phyloP scores from a whole-genome alignment of 495 filamentous ascomycete genomes.

The Rostrohypoxylon terebratum region DNA sequence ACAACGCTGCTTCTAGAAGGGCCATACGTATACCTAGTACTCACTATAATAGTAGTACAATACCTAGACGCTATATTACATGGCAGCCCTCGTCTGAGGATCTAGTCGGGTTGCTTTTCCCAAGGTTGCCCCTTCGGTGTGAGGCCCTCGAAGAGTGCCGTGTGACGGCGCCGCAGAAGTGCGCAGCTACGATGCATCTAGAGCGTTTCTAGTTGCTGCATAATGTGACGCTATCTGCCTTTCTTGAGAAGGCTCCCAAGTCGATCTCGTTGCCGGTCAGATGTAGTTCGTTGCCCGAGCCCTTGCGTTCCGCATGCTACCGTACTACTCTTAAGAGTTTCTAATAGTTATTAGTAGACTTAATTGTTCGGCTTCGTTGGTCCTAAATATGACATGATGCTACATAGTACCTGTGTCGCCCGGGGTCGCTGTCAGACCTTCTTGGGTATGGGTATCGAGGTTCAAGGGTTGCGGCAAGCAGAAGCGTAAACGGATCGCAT shows the following conservation, averaged over 20 bases:
- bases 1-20: slow-evolving; percentile 43
- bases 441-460: not conserved
- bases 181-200: slow-evolving; percentile 18
- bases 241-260: slow-evolving; percentile 31
- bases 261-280: slow-evolving; percentile 25
- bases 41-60: not conserved
- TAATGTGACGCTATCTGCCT: slow-evolving; percentile 35
- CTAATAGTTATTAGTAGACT: too few relatives aligned
- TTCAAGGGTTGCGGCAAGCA: slow-evolving; percentile 6
- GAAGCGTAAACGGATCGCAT: slow-evolving; percentile 14
- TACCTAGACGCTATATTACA: slow-evolving; percentile 7
- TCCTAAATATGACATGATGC: slow-evolving; percentile 7
- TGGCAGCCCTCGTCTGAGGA: slow-evolving; percentile 14
- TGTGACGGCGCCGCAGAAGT: slow-evolving; percentile 19
- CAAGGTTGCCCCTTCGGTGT: slow-evolving; percentile 19
- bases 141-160: slow-evolving; percentile 1
- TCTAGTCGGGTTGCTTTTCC: slow-evolving; percentile 21
- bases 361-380: slow-evolving; percentile 7
- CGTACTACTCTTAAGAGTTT: slow-evolving; percentile 5
- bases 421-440: slow-evolving; percentile 15
- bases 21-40: slow-evolving; percentile 8
- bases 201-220: slow-evolving; percentile 36
- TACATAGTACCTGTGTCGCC: not conserved
- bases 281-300: slow-evolving; percentile 21
- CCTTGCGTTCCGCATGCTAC: not conserved